Evolutionary conservation across 2,329 filamentous ascomycete genomes (phyloP).

Genomic region (Botrytis pseudocinerea): DNA sequence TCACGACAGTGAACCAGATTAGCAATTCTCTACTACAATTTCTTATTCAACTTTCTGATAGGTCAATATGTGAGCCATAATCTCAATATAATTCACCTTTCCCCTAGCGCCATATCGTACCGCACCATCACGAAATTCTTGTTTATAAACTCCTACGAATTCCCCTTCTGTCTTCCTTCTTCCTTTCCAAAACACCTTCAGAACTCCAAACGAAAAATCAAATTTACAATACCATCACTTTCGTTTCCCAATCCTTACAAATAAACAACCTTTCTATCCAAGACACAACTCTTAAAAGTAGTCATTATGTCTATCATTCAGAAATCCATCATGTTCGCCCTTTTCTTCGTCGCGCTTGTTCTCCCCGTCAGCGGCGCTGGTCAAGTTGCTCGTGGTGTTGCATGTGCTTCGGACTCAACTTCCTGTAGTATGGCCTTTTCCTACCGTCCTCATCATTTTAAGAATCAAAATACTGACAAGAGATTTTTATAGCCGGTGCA

Average conservation of each 20-base stretch:
- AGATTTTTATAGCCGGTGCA: background rate
- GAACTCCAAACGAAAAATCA: background rate
- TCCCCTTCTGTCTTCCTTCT: background rate
- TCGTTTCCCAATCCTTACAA: background rate
- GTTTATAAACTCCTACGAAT: background rate
- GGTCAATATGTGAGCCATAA: background rate
- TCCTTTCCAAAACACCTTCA: background rate
- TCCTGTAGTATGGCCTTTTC: background rate
- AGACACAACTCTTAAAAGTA: background rate
- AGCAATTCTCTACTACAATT: background rate
- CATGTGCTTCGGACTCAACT: background rate
- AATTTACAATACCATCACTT: background rate
- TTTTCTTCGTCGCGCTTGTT: background rate
- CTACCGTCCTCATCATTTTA: rapidly evolving
- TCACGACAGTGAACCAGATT: background rate
- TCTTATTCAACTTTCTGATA: background rate
- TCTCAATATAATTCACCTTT: background rate
- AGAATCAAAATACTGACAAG: background rate
- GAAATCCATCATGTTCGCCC: background rate
- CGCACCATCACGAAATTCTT: background rate
- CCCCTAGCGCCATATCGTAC: background rate
- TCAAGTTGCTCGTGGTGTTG: constrained; percentile 1
- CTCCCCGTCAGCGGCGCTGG: background rate
- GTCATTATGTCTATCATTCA: background rate
- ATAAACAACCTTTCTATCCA: background rate